Evolutionary conservation across 345 rosid genomes (phyloP).

Genomic region (Toxicodendron radicans): DNA sequence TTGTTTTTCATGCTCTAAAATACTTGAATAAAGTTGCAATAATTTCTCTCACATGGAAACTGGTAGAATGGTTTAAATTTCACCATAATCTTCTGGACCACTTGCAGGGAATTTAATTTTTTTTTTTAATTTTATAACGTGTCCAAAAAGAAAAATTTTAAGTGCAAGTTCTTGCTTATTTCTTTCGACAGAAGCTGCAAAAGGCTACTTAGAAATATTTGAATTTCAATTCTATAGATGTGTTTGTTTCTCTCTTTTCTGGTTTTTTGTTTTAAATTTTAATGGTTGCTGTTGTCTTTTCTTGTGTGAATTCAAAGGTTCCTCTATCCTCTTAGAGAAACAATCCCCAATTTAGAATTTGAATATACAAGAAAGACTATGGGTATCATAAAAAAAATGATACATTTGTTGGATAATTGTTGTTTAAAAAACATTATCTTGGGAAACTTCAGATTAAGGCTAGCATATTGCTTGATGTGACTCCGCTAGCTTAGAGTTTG

Average conservation of each 20-base stretch:
- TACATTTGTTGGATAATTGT: not conserved
- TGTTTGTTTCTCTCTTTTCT: not conserved
- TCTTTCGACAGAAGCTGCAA: not conserved
- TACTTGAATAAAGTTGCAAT: constrained; percentile 29
- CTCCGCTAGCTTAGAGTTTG: not conserved
- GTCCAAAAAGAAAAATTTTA: not conserved
- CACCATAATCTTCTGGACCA: constrained; percentile 26
- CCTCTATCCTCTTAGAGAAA: not conserved
- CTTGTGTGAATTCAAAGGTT: not conserved
- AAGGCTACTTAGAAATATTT: not conserved
- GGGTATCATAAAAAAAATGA: not conserved
- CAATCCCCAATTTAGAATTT: not conserved
- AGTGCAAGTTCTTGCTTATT: not conserved
- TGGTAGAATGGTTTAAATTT: constrained; percentile 20
- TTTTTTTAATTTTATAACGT: not conserved
- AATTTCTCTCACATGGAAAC: constrained; percentile 31
- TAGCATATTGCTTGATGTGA: not conserved
- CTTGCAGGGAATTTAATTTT: constrained; percentile 9
- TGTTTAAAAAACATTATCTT: not conserved
- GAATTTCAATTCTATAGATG: not conserved
- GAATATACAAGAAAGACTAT: too few species aligned
- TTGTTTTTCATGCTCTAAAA: constrained; percentile 17
- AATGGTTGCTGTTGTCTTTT: not conserved
- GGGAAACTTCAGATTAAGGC: not conserved
- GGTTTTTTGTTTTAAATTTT: too few species aligned